Conservation (phyloP, 2,329 filamentous ascomycete species). For the Cladobotryum protrusum region DNA sequence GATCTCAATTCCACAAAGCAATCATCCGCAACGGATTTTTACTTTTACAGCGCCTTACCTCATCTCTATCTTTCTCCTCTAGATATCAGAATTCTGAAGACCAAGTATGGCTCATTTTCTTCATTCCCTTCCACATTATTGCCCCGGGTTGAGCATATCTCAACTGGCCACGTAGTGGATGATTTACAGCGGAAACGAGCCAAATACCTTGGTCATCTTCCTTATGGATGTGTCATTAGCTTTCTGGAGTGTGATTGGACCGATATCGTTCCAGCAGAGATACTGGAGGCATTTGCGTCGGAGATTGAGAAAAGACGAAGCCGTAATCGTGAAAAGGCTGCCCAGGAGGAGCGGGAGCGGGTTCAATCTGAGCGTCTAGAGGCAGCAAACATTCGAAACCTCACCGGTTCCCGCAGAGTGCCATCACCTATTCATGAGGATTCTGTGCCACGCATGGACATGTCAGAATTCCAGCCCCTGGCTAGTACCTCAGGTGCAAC, state of each 20-base stretch:
- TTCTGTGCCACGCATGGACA: conserved; percentile 36
- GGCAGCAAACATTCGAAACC: conserved; percentile 58
- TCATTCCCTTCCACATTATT: conserved; percentile 79
- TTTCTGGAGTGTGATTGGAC: conserved; percentile 96
- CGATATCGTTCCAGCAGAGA: conserved; percentile 70
- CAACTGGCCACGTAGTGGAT: conserved; percentile 80
- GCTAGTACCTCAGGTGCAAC: conserved; percentile 43
- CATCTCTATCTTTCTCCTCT: conserved; percentile 87
- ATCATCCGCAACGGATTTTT: conserved; percentile 52
- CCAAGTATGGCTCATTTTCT: conserved; percentile 77
- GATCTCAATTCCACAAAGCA: conserved; percentile 15
- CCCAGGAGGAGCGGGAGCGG: conserved; percentile 79
- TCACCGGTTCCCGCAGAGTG: conserved; percentile 33
- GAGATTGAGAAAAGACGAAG: conserved; percentile 74
- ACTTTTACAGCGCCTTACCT: conserved; percentile 81
- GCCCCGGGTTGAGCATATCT: conserved; percentile 82
- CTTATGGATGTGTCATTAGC: conserved; percentile 82
- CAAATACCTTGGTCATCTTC: conserved; percentile 82
- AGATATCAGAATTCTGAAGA: conserved; percentile 87
- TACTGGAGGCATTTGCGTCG: conserved; percentile 66
- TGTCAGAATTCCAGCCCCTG: conserved; percentile 62
- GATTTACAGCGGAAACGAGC: conserved; percentile 75
- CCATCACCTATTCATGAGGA: conserved; percentile 35
- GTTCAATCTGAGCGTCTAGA: conserved; percentile 76
- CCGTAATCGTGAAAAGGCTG: conserved; percentile 74